A percentile compares a stretch with the other conserved stretches of the same genome.
phyloP scores from a whole-genome alignment of 2,329 filamentous ascomycete species.

The Microdochium nivale region DNA sequence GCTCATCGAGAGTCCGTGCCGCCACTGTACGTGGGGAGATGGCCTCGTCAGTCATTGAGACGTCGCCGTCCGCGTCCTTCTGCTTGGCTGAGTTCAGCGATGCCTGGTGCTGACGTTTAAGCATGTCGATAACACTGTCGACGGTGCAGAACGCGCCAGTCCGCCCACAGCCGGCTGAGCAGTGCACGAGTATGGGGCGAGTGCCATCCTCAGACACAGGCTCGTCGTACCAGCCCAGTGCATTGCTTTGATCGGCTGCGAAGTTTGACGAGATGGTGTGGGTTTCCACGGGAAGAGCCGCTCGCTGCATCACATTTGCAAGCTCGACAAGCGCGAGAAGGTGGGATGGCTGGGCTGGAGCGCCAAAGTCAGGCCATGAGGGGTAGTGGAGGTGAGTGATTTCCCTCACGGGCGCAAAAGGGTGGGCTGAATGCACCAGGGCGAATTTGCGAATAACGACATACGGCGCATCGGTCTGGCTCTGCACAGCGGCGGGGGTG shows the following conservation, averaged over 20 bases:
- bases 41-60: constrained; percentile 29
- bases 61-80: constrained; percentile 34
- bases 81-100: constrained; percentile 12
- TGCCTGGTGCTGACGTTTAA: constrained; percentile 68
- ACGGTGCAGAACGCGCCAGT: constrained; percentile 97
- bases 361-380: constrained; percentile 95
- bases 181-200: constrained; percentile 83
- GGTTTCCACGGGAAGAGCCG: constrained; percentile 38
- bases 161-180: constrained; percentile 89
- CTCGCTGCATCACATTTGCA: constrained; percentile 65
- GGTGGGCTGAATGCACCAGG: constrained; percentile 64
- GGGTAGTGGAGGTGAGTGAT: constrained; percentile 93
- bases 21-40: constrained; percentile 18
- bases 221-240: constrained; percentile 45
- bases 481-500: constrained; percentile 4
- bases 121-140: constrained; percentile 90
- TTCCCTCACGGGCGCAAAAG: constrained; percentile 81
- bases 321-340: constrained; percentile 85
- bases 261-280: constrained; percentile 23
- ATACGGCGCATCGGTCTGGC: constrained; percentile 53
- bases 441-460: constrained; percentile 84
- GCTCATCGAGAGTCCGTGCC: constrained; percentile 13
- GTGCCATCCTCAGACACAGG: constrained; percentile 43
- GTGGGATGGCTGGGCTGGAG: constrained; percentile 80
- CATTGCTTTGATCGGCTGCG: constrained; percentile 16